These are phyloP conservation scores for Paratrypanosoma confusum DNA, from an alignment of 208 protist genomes.

Conservation along the genomic window DNA sequence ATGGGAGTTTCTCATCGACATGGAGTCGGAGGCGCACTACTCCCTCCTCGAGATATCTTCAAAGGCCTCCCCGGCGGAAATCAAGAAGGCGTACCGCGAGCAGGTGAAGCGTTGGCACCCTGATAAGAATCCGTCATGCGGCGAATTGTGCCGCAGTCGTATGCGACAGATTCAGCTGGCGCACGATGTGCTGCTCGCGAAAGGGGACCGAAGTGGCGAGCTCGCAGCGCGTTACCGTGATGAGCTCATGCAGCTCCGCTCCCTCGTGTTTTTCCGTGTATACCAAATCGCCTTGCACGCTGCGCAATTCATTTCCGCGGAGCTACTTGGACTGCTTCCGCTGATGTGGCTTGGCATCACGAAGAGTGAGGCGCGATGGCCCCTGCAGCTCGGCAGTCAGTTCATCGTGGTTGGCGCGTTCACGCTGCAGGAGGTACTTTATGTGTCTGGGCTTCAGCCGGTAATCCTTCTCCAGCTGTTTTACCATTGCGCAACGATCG, in stretches of 20 bases:
- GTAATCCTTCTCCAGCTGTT: constrained; percentile 48
- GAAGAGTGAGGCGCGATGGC: constrained; percentile 4
- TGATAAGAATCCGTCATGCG: constrained; percentile 67
- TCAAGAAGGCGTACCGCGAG: constrained; percentile 69
- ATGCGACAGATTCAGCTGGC: constrained; percentile 64
- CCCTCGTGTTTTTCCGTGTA: constrained; percentile 60
- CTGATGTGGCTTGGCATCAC: constrained; percentile 1
- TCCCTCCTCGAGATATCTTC: constrained; percentile 30
- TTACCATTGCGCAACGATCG: constrained; percentile 31
- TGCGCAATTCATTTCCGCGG: constrained; percentile 17
- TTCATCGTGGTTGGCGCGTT: constrained; percentile 46
- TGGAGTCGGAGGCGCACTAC: constrained; percentile 53
- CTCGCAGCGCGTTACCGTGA: constrained; percentile 58
- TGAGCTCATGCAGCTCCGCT: constrained; percentile 44
- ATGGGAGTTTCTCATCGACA: constrained; percentile 66
- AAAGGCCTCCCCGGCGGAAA: constrained; percentile 27
- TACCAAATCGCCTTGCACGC: constrained; percentile 58
- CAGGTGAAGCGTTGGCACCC: constrained; percentile 71
- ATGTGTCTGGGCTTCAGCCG: constrained; percentile 43
- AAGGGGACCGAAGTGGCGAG: constrained; percentile 37
- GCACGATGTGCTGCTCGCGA: constrained; percentile 60
- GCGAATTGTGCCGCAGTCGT: constrained; percentile 38
- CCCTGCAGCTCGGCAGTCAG: constrained; percentile 21
- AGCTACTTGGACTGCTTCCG: constrained; percentile 26
- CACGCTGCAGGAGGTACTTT: constrained; percentile 40